Conservation (phyloP, 1,139 yeast species). For the Geotrichum armillariae region DNA sequence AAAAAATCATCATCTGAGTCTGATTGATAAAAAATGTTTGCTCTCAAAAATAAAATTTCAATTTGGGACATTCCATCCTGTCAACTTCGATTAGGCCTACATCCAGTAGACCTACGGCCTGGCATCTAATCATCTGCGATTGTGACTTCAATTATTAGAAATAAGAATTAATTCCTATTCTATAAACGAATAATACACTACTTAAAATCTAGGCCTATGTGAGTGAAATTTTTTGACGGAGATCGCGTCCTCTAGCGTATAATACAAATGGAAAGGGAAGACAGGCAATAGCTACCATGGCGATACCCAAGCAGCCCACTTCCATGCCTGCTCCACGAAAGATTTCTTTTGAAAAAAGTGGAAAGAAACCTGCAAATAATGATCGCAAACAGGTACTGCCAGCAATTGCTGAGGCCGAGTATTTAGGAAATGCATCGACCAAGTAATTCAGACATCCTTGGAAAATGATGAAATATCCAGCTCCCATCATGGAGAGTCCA, state of each 20-base stretch:
- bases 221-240: slow-evolving; percentile 45
- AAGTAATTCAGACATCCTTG: slow-evolving; percentile 59
- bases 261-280: slow-evolving; percentile 68
- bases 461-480: slow-evolving; percentile 61
- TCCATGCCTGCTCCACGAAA: slow-evolving; percentile 53
- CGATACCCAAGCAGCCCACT: slow-evolving; percentile 65
- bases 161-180: too few relatives aligned
- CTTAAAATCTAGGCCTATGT: too few relatives aligned
- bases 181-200: too few relatives aligned
- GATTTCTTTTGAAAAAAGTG: slow-evolving; percentile 65
- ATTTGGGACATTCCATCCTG: too few relatives aligned
- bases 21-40: too few relatives aligned
- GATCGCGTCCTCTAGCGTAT: slow-evolving; percentile 51
- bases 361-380: slow-evolving; percentile 71
- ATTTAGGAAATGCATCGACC: slow-evolving; percentile 59
- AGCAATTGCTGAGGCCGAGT: slow-evolving; percentile 80
- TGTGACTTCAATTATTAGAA: too few relatives aligned
- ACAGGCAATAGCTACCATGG: slow-evolving; percentile 54
- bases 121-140: too few relatives aligned
- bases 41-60: too few relatives aligned
- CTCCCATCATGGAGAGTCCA: slow-evolving; percentile 63
- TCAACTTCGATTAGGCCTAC: too few relatives aligned
- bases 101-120: too few relatives aligned
- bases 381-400: slow-evolving; percentile 74
- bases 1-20: too few relatives aligned